A percentile compares a stretch with the other conserved stretches of the same genome.
These are phyloP conservation scores for Breynia disticha DNA, from an alignment of 441 rosid species.

Conservation along the genomic window DNA sequence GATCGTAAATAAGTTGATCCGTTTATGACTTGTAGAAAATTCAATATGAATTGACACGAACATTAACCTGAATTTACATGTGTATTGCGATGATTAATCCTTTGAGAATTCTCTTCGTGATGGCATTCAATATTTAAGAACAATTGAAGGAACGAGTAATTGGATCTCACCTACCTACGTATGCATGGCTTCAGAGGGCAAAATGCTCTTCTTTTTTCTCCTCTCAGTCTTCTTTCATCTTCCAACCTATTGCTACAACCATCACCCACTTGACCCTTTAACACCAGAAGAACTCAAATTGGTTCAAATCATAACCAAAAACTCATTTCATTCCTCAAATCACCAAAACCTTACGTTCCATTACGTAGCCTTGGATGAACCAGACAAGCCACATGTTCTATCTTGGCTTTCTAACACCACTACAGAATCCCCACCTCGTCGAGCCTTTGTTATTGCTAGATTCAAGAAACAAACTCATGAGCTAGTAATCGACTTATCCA, in stretches of 20 bases:
- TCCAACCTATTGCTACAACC: background rate
- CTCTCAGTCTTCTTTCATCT: background rate
- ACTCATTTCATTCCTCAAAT: slow-evolving; percentile 9
- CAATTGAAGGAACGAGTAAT: too few species aligned
- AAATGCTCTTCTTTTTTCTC: slow-evolving; percentile 6
- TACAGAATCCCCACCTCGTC: slow-evolving; percentile 17
- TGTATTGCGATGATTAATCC: too few species aligned
- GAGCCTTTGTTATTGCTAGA: slow-evolving; percentile 18
- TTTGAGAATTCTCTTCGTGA: too few species aligned
- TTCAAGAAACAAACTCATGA: slow-evolving; percentile 22
- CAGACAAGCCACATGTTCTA: slow-evolving; percentile 20
- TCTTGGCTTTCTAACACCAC: slow-evolving; percentile 18
- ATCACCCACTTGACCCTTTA: slow-evolving; percentile 30
- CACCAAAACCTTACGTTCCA: slow-evolving; percentile 21
- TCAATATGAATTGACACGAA: too few species aligned
- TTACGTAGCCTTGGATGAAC: slow-evolving; percentile 32
- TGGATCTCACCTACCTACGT: too few species aligned
- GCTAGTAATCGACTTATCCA: slow-evolving; percentile 21
- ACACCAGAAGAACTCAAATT: slow-evolving; percentile 17
- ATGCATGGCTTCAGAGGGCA: too few species aligned
- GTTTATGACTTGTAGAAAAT: too few species aligned
- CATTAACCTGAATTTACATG: too few species aligned
- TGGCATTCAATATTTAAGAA: too few species aligned
- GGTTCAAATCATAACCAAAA: slow-evolving; percentile 14
- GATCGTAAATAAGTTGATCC: too few species aligned